These are phyloP conservation scores for Ascoidea asiatica DNA, from an alignment of 805 yeast genomes.

Conservation along the genomic window DNA sequence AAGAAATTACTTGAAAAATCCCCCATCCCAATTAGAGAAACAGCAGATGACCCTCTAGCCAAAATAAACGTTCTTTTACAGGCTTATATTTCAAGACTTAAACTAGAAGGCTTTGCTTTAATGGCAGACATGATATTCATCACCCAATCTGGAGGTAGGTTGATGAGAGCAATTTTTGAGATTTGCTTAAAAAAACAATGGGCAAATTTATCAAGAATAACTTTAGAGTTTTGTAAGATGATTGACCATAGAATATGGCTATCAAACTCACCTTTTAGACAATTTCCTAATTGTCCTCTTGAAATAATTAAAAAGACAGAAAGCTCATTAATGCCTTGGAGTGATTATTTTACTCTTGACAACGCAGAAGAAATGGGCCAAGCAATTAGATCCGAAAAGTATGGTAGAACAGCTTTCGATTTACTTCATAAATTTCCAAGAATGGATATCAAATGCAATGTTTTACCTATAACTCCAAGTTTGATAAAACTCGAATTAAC, in stretches of 20 bases:
- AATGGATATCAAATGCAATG: slow-evolving; percentile 39
- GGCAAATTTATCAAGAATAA: slow-evolving; percentile 44
- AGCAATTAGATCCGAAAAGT: slow-evolving; percentile 59
- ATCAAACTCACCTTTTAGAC: slow-evolving; percentile 76
- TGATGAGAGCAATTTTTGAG: slow-evolving; percentile 76
- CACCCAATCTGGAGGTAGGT: slow-evolving; percentile 85
- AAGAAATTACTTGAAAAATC: slow-evolving; percentile 52
- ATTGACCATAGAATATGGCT: slow-evolving; percentile 77
- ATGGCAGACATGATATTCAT: slow-evolving; percentile 89
- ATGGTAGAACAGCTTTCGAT: slow-evolving; percentile 46
- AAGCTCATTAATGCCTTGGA: slow-evolving; percentile 73
- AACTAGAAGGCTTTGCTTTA: slow-evolving; percentile 78
- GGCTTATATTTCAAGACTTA: slow-evolving; percentile 67
- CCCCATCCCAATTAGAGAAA: slow-evolving; percentile 79
- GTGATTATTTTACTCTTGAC: slow-evolving; percentile 50
- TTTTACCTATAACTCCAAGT: slow-evolving; percentile 69
- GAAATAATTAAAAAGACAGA: slow-evolving; percentile 68
- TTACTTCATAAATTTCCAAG: slow-evolving; percentile 64
- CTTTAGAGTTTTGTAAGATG: slow-evolving; percentile 63
- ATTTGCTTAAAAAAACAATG: slow-evolving; percentile 58
- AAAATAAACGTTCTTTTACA: slow-evolving; percentile 75
- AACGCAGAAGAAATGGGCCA: slow-evolving; percentile 70
- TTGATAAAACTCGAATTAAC: slow-evolving; percentile 54
- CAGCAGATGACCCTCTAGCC: slow-evolving; percentile 54
- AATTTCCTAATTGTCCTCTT: slow-evolving; percentile 56